Conservation (phyloP, 495 filamentous ascomycete species). For the Cercophora scortea region DNA sequence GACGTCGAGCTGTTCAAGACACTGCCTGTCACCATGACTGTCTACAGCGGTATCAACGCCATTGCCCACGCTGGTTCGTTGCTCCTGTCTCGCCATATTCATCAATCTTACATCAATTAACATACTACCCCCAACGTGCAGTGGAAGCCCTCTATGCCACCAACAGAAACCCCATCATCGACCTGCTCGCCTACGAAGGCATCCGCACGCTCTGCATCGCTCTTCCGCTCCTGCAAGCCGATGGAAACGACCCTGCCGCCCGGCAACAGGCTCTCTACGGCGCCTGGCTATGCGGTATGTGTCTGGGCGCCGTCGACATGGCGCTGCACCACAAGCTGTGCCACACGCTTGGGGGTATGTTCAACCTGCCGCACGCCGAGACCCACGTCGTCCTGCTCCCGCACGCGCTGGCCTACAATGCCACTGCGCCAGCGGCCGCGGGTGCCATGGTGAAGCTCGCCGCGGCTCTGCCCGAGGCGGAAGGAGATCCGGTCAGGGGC, state of each 20-base stretch:
- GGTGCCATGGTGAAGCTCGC: constrained; percentile 51
- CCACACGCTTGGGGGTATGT: constrained; percentile 60
- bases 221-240: constrained; percentile 48
- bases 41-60: constrained; percentile 61
- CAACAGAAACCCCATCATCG: constrained; percentile 54
- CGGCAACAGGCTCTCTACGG: constrained; percentile 55
- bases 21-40: constrained; percentile 49
- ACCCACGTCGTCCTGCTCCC: constrained; percentile 62
- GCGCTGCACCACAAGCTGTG: constrained; percentile 66
- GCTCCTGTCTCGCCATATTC: neutral
- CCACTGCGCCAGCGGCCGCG: constrained; percentile 54
- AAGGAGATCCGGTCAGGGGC: constrained; percentile 48
- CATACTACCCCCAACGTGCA: neutral
- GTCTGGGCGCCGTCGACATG: constrained; percentile 60
- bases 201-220: constrained; percentile 44
- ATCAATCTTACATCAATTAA: neutral
- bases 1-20: constrained; percentile 63
- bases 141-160: constrained; percentile 62
- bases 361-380: constrained; percentile 63
- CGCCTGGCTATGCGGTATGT: constrained; percentile 59
- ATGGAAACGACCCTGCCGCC: constrained; percentile 31
- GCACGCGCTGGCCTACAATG: constrained; percentile 62
- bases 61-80: constrained; percentile 50
- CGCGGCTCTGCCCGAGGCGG: constrained; percentile 49
- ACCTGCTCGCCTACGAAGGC: constrained; percentile 50